Percentiles rank a stretch among this genome's conserved stretches.
These are phyloP conservation scores for Sherardia arvensis DNA, from an alignment of 257 asterid species.

Conservation along the genomic window DNA sequence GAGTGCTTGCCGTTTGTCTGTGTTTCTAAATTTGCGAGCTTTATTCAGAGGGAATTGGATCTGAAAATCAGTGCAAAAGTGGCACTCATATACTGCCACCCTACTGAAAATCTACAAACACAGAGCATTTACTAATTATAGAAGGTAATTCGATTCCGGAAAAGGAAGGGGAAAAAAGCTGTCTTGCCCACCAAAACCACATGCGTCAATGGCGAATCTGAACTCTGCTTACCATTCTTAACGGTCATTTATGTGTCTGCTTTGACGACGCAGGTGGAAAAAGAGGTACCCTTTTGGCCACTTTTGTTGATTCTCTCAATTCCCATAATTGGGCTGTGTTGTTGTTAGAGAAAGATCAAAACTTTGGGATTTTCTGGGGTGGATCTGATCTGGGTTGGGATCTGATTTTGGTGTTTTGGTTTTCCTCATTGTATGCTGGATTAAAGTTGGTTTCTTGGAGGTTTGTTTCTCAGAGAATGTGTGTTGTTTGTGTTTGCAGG, in stretches of 20 bases:
- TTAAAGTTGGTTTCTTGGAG: slow-evolving; percentile 4
- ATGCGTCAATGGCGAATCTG: slow-evolving; percentile 13
- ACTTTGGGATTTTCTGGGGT: slow-evolving; percentile 8
- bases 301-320: background rate
- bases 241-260: slow-evolving; percentile 8
- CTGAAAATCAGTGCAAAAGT: slow-evolving; percentile 7
- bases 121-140: slow-evolving; percentile 3
- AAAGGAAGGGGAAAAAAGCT: background rate
- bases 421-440: background rate
- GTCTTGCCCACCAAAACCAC: slow-evolving; percentile 8
- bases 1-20: background rate
- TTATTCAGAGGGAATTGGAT: slow-evolving; percentile 10
- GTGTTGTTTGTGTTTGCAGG: slow-evolving; percentile 44
- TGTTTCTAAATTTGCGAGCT: slow-evolving; percentile 10
- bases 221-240: slow-evolving; percentile 8
- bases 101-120: slow-evolving; percentile 3
- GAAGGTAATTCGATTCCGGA: background rate
- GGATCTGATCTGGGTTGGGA: slow-evolving; percentile 66
- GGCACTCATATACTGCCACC: background rate
- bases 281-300: slow-evolving; percentile 4
- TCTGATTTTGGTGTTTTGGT: slow-evolving; percentile 8
- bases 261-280: slow-evolving; percentile 14
- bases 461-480: slow-evolving; percentile 17
- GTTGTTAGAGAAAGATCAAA: background rate
- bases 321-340: slow-evolving; percentile 1